Evolutionary conservation across 495 filamentous ascomycete genomes (phyloP), one percentile per base, ranked within the genome.

Genomic region (Daldinia childiae): DNA sequence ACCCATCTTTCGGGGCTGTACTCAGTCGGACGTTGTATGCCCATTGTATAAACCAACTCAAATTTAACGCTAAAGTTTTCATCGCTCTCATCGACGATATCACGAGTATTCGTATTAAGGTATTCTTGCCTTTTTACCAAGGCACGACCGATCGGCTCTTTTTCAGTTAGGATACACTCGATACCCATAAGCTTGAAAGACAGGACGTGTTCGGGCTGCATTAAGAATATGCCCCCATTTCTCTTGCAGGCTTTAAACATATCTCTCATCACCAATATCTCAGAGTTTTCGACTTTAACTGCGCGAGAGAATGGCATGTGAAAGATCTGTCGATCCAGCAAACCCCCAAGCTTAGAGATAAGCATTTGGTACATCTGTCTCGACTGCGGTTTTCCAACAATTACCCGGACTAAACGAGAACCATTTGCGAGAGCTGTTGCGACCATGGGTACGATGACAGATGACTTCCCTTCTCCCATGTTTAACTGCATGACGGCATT

Each of bases 401-500:
- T 72, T 0, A 92, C 82, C 12, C 90, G 77, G 0, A 86, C 83
- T 0, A 93, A 79, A 17, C 77, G 80, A 0, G 67, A 65, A 0
- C 81, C 79, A 69, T 92, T 76, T 0, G 89, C 89, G 15, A 92
- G 73, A 3, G 78, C 76, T 0, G 83, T 82, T 5, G 88, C 84
- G 7, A 90, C 85, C 43, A 90, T 86, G 0, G 91, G 90, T 4
- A 92, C 84, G 59, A 93, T 91, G 1, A 92, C 86, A 0, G 89
- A 89, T 0, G 89, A 89, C 71, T 93, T 93, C 0, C 91, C 91
- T 73, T 91, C 85, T 0, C 91, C 91, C 90, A 93, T 93, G 69
- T 92, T 92, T 58, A 93, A 79, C 71, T 93, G 90, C 76, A 92
- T 81, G 12, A 89, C 87, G 0, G 82, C 74, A 72, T 89, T 92